phyloP scores from a whole-genome alignment of 768 basidiomycete species.

The Tylopilus cervinicoccineus region DNA sequence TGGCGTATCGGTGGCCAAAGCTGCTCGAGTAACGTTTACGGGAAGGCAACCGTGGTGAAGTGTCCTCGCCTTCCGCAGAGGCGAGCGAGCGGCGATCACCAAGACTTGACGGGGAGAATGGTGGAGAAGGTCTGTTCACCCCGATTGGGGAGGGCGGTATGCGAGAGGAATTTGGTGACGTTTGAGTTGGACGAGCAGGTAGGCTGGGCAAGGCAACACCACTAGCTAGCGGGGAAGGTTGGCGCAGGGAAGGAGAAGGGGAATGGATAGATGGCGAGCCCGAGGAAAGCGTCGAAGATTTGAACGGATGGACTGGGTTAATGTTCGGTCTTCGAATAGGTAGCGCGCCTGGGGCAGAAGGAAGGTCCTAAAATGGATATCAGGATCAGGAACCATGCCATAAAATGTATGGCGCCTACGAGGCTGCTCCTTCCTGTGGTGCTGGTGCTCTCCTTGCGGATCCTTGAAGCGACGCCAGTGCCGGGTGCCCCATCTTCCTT shows the following conservation, averaged over 20 bases:
- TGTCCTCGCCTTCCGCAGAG: conserved; percentile 35
- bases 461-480: conserved; percentile 39
- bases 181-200: conserved; percentile 35
- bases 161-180: conserved; percentile 41
- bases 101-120: conserved; percentile 40
- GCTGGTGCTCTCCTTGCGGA: conserved; percentile 51
- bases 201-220: conserved; percentile 28
- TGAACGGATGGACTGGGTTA: conserved; percentile 44
- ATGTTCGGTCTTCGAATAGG: conserved; percentile 45
- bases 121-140: conserved; percentile 34
- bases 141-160: conserved; percentile 39
- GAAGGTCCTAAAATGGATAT: conserved; percentile 31
- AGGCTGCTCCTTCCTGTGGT: conserved; percentile 33
- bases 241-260: conserved; percentile 44
- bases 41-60: conserved; percentile 21
- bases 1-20: conserved; percentile 67
- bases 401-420: conserved; percentile 8
- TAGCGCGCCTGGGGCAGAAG: conserved; percentile 36
- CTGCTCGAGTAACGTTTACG: conserved; percentile 74
- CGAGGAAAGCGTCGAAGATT: conserved; percentile 46
- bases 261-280: conserved; percentile 48
- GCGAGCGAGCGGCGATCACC: conserved; percentile 39
- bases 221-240: conserved; percentile 41
- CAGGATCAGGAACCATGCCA: conserved; percentile 1
- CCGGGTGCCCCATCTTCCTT: conserved; percentile 34